These are phyloP conservation scores for Fusarium fujikuroi DNA, from an alignment of 2,329 filamentous ascomycete species.

Conservation along the genomic window DNA sequence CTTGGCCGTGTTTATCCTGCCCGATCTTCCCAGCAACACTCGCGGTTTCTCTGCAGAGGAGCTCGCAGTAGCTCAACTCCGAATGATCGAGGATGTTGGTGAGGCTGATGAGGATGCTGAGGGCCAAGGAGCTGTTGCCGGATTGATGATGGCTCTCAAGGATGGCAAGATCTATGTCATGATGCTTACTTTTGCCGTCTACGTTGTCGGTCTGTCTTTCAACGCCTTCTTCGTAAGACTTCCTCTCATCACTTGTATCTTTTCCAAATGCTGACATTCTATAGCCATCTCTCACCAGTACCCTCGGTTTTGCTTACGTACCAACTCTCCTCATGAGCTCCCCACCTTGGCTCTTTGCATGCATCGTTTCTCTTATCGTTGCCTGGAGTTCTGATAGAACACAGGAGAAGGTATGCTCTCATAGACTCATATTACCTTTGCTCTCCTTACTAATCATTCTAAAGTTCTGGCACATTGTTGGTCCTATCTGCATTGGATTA, in stretches of 20 bases:
- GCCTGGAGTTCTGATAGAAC: conserved; percentile 66
- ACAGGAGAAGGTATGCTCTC: conserved; percentile 59
- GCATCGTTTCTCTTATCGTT: conserved; percentile 63
- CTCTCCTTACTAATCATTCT: not conserved
- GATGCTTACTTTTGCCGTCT: conserved; percentile 70
- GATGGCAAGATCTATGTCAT: conserved; percentile 73
- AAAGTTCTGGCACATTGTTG: conserved; percentile 67
- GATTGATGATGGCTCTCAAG: conserved; percentile 67
- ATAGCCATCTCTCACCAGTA: conserved; percentile 60
- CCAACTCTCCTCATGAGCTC: conserved; percentile 66
- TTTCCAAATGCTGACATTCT: not conserved
- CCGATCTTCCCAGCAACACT: conserved; percentile 66
- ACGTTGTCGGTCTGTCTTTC: conserved; percentile 68
- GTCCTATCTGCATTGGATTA: conserved; percentile 63
- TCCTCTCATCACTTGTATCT: rapidly evolving
- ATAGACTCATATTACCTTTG: not conserved
- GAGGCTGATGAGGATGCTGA: conserved; percentile 64
- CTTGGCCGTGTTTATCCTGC: conserved; percentile 59
- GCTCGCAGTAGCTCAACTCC: conserved; percentile 62
- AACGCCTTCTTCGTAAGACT: conserved; percentile 63
- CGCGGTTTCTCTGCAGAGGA: conserved; percentile 70
- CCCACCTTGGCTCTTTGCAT: conserved; percentile 69
- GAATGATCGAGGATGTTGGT: conserved; percentile 68
- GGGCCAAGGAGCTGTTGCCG: conserved; percentile 61
- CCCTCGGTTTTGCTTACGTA: conserved; percentile 64